Base-by-base conservation (phyloP, 192 early-diverging fungal species). In the Coemansia sp. region DNA sequence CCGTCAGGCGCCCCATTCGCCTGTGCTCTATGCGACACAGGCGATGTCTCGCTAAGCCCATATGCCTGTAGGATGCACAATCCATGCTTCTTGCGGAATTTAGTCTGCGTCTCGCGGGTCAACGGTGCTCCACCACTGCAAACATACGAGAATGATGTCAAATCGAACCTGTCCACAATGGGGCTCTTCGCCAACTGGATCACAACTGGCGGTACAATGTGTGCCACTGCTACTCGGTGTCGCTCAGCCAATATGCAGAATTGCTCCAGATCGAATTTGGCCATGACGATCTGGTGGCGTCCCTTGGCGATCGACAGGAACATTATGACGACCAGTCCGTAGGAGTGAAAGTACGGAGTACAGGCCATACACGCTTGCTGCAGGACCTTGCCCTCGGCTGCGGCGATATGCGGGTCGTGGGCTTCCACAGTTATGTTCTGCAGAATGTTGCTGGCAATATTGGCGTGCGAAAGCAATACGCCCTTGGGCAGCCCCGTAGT, bases 71-170 rank as follows among this genome's bases (percentile, higher is more conserved):
- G 67, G 11, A 88, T 71, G 63, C 64, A 73, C 5, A 82, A 63
- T 2, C 75, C 73, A 23, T 90, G 66, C 34, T 68, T 69, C 36
- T 61, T 46, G 46, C 72, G 70, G 12, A 89, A 79, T 55, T 84
- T 82, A 5, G 67, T 58, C 63, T 86, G 80, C 25, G 94, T 78
- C 58, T 94, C 92, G 51, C 79, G 80, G 21, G 82, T 82, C 6
- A 96, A 77, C 4, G 94, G 94, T 2, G 95, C 95, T 0, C 94
- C 94, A 19, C 93, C 94, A 46, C 85, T 90, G 60, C 85, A 77
- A 34, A 93, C 62, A 23, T 73, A 74, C 12, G 83, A 67, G 7
- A 95, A 80, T 31, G 85, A 87, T 0, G 87, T 84, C 48, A 96
- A 72, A 53, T 94, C 87, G 69, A 86, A 95, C 27, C 93, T 87